Evolutionary conservation across 768 basidiomycete species (phyloP), one percentile per base, ranked within the genome.

Genomic region (Pulveroboletus ravenelii): DNA sequence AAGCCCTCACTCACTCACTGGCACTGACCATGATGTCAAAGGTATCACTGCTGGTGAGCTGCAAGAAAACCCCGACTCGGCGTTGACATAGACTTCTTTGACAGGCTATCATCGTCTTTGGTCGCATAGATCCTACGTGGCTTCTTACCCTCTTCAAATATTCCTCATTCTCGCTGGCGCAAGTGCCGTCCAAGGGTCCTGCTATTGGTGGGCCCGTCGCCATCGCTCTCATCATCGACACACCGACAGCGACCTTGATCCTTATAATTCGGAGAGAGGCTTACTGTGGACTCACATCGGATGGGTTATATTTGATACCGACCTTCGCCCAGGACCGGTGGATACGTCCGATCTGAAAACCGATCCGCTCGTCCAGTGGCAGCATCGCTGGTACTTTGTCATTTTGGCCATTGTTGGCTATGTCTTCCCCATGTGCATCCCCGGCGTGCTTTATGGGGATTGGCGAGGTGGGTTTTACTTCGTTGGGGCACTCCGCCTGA

Each of bases 161-260:
- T 79, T 84, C 62, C 76, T 92, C 31, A 75, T 89, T 9, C 72
- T 81, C 41, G 87, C 84, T 3, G 89, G 89, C 8, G 80, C 85
- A 30, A 90, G 89, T 62, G 87, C 89, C 4, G 87, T 90, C 3
- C 84, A 93, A 70, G 89, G 89, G 0, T 91, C 89, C 13, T 88
- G 88, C 69, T 83, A 79, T 62, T 93, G 89, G 88, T 93, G 89
- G 89, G 81, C 85, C 14, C 78, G 85, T 43, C 80, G 85, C 8
- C 89, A 93, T 68, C 83, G 89, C 50, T 87, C 88, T 31, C 88
- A 89, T 63, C 88, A 89, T 64, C 82, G 87, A 55, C 77, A 91
- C 70, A 90, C 89, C 56, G 89, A 93, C 70, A 91, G 88, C 32
- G 85, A 89, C 56, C 78, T 86, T 43, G 89, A 93, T 67, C 89